phyloP scores from a whole-genome alignment of 2,329 filamentous ascomycete species.

The Ophiostoma sp. region DNA sequence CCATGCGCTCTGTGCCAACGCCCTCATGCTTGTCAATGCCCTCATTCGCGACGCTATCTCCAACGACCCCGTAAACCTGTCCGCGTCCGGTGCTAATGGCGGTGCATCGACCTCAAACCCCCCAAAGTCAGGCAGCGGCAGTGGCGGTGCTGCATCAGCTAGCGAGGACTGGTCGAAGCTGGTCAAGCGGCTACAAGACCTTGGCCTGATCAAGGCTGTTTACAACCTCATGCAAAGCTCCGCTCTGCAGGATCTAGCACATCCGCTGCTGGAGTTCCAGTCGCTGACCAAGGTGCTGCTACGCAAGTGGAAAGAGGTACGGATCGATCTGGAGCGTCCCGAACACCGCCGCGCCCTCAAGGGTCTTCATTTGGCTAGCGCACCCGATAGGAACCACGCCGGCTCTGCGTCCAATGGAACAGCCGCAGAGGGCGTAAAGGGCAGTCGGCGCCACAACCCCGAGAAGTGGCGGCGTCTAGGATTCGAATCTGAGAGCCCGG shows the following conservation, averaged over 20 bases:
- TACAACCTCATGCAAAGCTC: slow-evolving; percentile 93
- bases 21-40: slow-evolving; percentile 90
- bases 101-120: background rate
- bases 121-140: background rate
- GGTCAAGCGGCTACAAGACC: slow-evolving; percentile 85
- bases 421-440: slow-evolving; percentile 44
- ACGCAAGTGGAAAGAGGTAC: slow-evolving; percentile 79
- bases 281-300: slow-evolving; percentile 81
- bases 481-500: slow-evolving; percentile 85
- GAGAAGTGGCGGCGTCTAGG: slow-evolving; percentile 91
- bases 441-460: slow-evolving; percentile 68
- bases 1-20: slow-evolving; percentile 91
- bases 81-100: background rate
- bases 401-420: slow-evolving; percentile 27
- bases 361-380: slow-evolving; percentile 76
- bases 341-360: slow-evolving; percentile 87
- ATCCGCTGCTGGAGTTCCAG: slow-evolving; percentile 90
- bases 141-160: slow-evolving; percentile 21
- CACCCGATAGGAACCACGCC: slow-evolving; percentile 49
- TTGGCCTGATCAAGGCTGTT: slow-evolving; percentile 87
- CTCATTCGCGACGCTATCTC: slow-evolving; percentile 87
- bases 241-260: slow-evolving; percentile 80
- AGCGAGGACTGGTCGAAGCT: slow-evolving; percentile 88
- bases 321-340: slow-evolving; percentile 75
- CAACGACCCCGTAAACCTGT: slow-evolving; percentile 47